phyloP scores from a whole-genome alignment of 2,329 filamentous ascomycete genomes.

The Trichoderma simmonsii region DNA sequence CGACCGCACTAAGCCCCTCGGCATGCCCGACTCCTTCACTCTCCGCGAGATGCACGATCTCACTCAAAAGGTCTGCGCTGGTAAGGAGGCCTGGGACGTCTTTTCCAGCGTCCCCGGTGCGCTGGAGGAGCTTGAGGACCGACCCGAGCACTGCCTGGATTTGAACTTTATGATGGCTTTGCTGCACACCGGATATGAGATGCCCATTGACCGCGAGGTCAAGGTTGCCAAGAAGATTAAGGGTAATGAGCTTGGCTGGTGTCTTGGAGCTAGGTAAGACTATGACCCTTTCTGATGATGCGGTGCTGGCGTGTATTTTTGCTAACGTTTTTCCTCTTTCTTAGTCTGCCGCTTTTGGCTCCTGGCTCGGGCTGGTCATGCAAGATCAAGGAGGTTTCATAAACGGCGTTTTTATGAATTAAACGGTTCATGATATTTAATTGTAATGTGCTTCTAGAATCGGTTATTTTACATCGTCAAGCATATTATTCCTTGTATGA shows the following conservation, averaged over 20 bases:
- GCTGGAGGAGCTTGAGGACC: conserved; percentile 71
- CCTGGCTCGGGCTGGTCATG: conserved; percentile 87
- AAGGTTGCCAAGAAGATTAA: conserved; percentile 99
- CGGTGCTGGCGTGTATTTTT: conserved; percentile 52
- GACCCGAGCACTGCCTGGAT: conserved; percentile 91
- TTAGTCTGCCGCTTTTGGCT: conserved; percentile 76
- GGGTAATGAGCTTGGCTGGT: conserved; percentile 95
- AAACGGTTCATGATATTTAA: not conserved
- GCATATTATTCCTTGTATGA: not conserved
- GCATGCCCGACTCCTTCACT: conserved; percentile 98
- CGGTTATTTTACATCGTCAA: not conserved
- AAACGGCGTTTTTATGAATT: conserved; percentile 28
- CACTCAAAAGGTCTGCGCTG: conserved; percentile 78
- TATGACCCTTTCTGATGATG: not conserved
- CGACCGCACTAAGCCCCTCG: conserved; percentile 87
- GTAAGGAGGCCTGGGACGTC: conserved; percentile 72
- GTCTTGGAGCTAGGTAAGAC: conserved; percentile 85
- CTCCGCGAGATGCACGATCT: conserved; percentile 85
- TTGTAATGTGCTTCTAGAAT: not conserved
- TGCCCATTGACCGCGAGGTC: conserved; percentile 94
- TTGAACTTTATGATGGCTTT: conserved; percentile 94
- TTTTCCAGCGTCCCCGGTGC: conserved; percentile 76
- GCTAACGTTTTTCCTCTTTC: not conserved
- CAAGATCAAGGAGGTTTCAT: conserved; percentile 73
- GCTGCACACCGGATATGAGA: conserved; percentile 93